A percentile compares a stretch with the other conserved stretches of the same genome.
These are phyloP conservation scores for Thelonectria rubi DNA, from an alignment of 2,329 filamentous ascomycete species.

Conservation along the genomic window DNA sequence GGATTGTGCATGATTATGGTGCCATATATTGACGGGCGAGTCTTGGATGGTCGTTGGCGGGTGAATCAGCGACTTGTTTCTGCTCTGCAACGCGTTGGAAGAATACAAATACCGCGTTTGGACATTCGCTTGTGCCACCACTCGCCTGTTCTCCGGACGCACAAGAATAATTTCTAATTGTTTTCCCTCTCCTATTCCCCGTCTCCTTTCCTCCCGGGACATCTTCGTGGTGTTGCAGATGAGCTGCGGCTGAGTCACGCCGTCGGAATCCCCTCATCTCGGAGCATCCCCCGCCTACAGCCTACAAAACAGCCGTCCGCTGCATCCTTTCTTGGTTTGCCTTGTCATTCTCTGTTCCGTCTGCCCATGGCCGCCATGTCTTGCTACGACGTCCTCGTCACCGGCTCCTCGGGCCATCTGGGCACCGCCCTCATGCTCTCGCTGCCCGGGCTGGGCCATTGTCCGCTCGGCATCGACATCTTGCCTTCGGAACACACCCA, in stretches of 20 bases:
- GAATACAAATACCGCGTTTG: background rate
- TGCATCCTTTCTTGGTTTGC: background rate
- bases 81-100: background rate
- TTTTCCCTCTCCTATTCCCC: background rate
- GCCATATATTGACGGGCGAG: background rate
- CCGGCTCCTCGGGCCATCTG: constrained; percentile 57
- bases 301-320: background rate
- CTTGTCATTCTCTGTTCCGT: background rate
- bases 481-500: constrained; percentile 49
- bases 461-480: constrained; percentile 56
- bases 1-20: background rate
- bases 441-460: constrained; percentile 51
- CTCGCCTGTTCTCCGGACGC: background rate
- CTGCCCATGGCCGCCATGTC: constrained; percentile 14
- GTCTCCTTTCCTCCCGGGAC: background rate
- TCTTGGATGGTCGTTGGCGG: background rate
- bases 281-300: background rate
- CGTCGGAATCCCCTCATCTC: background rate
- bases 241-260: background rate
- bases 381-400: constrained; percentile 52
- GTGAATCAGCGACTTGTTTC: background rate
- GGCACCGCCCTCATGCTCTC: constrained; percentile 56
- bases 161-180: background rate
- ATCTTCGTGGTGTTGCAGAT: background rate
- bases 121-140: background rate